Evolutionary conservation across 2,329 filamentous ascomycete genomes (phyloP).

Genomic region (Penicillium sp.): DNA sequence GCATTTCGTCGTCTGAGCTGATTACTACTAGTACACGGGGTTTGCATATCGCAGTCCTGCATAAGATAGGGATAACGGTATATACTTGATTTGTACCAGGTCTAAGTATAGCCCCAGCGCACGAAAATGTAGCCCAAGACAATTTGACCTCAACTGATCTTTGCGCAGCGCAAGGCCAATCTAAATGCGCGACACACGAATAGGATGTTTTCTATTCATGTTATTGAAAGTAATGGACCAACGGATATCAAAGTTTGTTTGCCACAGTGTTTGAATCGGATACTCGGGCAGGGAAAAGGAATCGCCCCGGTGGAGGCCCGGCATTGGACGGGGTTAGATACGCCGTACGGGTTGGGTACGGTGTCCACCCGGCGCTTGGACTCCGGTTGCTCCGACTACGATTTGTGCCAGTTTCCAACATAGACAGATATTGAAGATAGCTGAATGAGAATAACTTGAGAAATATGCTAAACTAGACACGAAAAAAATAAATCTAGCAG

Average conservation of each 20-base stretch:
- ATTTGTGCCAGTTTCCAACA: neutral
- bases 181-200: neutral
- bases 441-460: neutral
- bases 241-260: neutral
- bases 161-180: neutral
- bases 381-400: conserved; percentile 24
- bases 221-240: neutral
- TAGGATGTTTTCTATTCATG: neutral
- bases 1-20: neutral
- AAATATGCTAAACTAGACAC: neutral
- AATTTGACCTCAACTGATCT: neutral
- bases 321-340: conserved; percentile 24
- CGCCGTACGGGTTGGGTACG: conserved; percentile 17
- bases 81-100: neutral
- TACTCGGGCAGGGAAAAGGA: conserved; percentile 30
- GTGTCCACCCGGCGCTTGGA: conserved; percentile 14
- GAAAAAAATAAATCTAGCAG: neutral
- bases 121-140: neutral
- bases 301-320: conserved; percentile 26
- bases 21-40: neutral
- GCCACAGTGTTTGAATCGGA: conserved; percentile 24
- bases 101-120: neutral
- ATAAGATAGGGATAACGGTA: neutral
- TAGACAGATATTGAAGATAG: neutral
- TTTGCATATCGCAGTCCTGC: neutral